Evolutionary conservation across 495 filamentous ascomycete genomes (phyloP).

Genomic region (Neurospora pannonica): DNA sequence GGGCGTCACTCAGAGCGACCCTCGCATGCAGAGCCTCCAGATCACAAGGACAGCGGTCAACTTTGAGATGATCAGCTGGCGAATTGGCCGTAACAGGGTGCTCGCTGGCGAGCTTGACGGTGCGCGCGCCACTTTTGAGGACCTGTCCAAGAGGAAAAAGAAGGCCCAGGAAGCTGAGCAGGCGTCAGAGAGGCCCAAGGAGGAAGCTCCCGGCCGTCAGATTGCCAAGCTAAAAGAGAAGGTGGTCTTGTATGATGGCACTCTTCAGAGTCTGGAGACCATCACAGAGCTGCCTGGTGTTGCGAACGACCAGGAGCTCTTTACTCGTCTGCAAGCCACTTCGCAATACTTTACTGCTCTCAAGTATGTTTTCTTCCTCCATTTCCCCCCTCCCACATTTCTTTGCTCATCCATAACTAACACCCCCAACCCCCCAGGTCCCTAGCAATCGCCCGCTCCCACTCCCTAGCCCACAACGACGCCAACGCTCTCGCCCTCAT

Average conservation of each 20-base stretch:
- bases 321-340: conserved; percentile 67
- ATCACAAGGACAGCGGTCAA: conserved; percentile 89
- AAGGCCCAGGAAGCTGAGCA: conserved; percentile 31
- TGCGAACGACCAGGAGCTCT: conserved; percentile 70
- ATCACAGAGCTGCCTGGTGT: conserved; percentile 84
- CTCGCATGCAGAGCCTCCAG: conserved; percentile 83
- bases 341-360: conserved; percentile 78
- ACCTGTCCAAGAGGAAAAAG: conserved; percentile 30
- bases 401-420: conserved; percentile 1
- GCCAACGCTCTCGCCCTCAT: conserved; percentile 80
- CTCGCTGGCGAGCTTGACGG: conserved; percentile 75
- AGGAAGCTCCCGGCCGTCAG: conserved; percentile 55
- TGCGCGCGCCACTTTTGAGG: conserved; percentile 44
- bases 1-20: conserved; percentile 74
- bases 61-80: conserved; percentile 87
- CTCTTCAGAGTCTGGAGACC: conserved; percentile 77
- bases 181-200: conserved; percentile 35
- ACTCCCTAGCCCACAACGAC: conserved; percentile 61
- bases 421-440: conserved; percentile 44
- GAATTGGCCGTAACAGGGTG: conserved; percentile 85
- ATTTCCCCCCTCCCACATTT: not conserved
- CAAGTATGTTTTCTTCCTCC: conserved; percentile 44
- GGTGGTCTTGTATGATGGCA: conserved; percentile 88
- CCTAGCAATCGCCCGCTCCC: conserved; percentile 76
- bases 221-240: conserved; percentile 76